Conservation (phyloP, 2,329 filamentous ascomycete genomes). For the Xylaria arbuscula region DNA sequence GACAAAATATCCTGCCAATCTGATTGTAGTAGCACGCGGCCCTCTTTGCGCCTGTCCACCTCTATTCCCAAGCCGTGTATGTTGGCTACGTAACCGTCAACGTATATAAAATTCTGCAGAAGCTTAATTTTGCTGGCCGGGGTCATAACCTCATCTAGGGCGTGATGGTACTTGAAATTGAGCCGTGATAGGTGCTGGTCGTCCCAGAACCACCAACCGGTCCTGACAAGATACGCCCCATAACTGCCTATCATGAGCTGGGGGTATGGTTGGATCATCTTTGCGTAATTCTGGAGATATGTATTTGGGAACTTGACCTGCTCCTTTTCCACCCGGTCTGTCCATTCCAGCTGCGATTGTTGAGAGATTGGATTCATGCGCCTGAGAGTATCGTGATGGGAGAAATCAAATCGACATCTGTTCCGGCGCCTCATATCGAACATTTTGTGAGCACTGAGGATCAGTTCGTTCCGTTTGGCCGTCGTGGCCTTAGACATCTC, state of each 20-base stretch:
- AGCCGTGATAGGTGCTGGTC: background rate
- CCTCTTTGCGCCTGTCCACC: background rate
- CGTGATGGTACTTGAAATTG: background rate
- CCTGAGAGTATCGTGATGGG: too few relatives aligned
- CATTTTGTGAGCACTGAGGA: background rate
- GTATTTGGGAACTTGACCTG: background rate
- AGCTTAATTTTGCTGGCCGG: too few relatives aligned
- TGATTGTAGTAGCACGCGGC: background rate
- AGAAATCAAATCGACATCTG: too few relatives aligned
- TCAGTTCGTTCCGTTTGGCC: background rate
- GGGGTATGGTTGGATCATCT: background rate
- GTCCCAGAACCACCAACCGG: conserved; percentile 2
- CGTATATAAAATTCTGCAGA: too few relatives aligned
- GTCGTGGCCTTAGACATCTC: background rate
- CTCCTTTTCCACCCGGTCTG: background rate
- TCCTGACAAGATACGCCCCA: background rate
- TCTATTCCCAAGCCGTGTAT: too few relatives aligned
- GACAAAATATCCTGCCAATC: background rate
- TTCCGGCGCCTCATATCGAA: background rate
- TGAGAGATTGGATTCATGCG: too few relatives aligned
- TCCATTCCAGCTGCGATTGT: background rate
- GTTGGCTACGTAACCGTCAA: too few relatives aligned
- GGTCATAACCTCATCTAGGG: too few relatives aligned
- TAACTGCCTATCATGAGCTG: too few relatives aligned
- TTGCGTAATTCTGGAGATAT: background rate